Conservation (phyloP, 148 eudicot genomes). For the Heliosperma pusillum region DNA sequence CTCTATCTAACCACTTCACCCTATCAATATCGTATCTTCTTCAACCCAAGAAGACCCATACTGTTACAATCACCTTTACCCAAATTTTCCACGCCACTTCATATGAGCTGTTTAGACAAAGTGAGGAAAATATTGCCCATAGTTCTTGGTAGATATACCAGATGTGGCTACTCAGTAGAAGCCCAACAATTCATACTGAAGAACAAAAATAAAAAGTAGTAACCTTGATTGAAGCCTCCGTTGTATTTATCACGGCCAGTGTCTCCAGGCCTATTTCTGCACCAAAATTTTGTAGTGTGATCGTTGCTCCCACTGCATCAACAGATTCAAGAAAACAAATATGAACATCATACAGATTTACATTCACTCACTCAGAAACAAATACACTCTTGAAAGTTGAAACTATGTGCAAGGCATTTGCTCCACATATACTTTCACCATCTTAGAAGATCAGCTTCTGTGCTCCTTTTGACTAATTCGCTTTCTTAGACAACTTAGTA, state of each 20-base stretch:
- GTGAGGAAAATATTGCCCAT: not conserved
- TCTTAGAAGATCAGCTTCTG: not conserved
- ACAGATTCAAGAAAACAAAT: constrained; percentile 12
- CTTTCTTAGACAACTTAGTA: not conserved
- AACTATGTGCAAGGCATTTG: not conserved
- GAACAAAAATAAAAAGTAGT: not conserved
- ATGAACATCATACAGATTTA: constrained; percentile 11
- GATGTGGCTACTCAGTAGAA: not conserved
- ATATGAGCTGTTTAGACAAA: not conserved
- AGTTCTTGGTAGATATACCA: not conserved
- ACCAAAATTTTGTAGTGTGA: constrained; percentile 94
- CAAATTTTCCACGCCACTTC: not conserved
- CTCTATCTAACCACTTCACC: too few species aligned
- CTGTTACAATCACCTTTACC: not conserved
- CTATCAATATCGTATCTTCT: not conserved
- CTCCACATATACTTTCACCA: constrained; percentile 6
- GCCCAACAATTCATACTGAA: not conserved
- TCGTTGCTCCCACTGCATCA: constrained; percentile 97
- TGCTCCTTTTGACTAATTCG: not conserved
- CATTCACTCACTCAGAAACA: not conserved
- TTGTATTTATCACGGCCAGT: constrained; percentile 76
- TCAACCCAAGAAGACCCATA: not conserved
- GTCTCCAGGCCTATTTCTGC: constrained; percentile 99
- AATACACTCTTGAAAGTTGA: not conserved
- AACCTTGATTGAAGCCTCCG: constrained; percentile 67